phyloP scores from a whole-genome alignment of 2,329 filamentous ascomycete species.

The Penicillium sp. region DNA sequence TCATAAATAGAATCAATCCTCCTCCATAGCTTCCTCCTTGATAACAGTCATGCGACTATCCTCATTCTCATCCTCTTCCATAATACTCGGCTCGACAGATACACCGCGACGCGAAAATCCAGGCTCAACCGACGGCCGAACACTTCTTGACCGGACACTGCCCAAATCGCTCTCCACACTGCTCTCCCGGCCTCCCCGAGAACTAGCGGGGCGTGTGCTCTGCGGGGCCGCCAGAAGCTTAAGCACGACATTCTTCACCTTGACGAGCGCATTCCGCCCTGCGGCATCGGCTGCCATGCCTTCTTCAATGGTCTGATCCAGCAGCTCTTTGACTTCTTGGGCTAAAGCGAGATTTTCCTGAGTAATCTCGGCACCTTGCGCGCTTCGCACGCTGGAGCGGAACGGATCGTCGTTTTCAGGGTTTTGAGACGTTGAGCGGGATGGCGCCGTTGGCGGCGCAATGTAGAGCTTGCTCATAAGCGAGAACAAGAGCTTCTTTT shows the following conservation, averaged over 20 bases:
- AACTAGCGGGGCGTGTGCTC: constrained; percentile 41
- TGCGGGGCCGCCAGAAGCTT: constrained; percentile 56
- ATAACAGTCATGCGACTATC: constrained; percentile 39
- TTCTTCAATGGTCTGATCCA: constrained; percentile 61
- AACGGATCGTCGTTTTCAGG: constrained; percentile 66
- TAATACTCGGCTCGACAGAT: constrained; percentile 42
- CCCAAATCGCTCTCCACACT: constrained; percentile 37
- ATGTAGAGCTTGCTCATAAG: constrained; percentile 85
- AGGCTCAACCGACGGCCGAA: constrained; percentile 39
- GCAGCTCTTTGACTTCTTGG: constrained; percentile 61
- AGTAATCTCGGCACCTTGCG: constrained; percentile 52
- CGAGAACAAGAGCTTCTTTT: constrained; percentile 79
- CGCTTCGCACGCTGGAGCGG: constrained; percentile 54
- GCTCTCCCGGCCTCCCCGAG: constrained; percentile 38
- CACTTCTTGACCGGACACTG: constrained; percentile 36
- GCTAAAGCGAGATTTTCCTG: constrained; percentile 58
- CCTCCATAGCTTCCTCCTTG: constrained; percentile 36
- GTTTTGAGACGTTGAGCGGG: constrained; percentile 42
- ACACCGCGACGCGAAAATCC: constrained; percentile 29
- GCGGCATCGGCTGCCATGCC: constrained; percentile 48
- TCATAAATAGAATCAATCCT: constrained; percentile 17
- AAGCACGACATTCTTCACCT: constrained; percentile 50
- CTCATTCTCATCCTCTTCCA: constrained; percentile 47
- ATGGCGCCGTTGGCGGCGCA: constrained; percentile 63
- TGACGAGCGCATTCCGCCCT: constrained; percentile 51